phyloP scores from a whole-genome alignment of 805 yeast genomes.

The Barnettozyma botsteinii region DNA sequence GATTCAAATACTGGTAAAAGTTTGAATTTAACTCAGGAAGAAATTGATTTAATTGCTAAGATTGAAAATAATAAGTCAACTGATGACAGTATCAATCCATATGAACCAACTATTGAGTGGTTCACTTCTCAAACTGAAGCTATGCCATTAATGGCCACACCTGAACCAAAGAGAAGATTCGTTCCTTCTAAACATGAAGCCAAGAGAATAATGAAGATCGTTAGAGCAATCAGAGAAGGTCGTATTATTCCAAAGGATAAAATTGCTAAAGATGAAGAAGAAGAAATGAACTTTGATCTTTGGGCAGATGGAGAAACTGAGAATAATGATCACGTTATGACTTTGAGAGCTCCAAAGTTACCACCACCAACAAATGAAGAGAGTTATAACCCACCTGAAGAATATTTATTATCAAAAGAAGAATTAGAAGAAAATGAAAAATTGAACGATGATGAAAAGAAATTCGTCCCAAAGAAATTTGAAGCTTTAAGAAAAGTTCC shows the following conservation, averaged over 20 bases:
- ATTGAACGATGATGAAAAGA: conserved; percentile 61
- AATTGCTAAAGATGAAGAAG: conserved; percentile 44
- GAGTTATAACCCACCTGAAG: conserved; percentile 96
- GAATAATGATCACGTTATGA: conserved; percentile 76
- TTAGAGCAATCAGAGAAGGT: conserved; percentile 94
- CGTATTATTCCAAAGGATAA: conserved; percentile 74
- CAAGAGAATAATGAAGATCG: conserved; percentile 92
- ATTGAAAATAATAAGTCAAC: conserved; percentile 83
- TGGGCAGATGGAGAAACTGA: conserved; percentile 74
- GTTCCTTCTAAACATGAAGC: conserved; percentile 97
- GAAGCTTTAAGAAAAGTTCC: conserved; percentile 85
- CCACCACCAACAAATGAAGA: conserved; percentile 97
- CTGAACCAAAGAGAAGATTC: conserved; percentile 96
- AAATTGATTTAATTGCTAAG: conserved; percentile 79
- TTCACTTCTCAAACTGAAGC: conserved; percentile 77
- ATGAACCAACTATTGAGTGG: conserved; percentile 94
- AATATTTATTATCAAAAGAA: conserved; percentile 75
- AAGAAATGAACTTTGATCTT: conserved; percentile 61
- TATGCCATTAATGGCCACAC: conserved; percentile 90
- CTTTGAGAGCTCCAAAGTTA: conserved; percentile 87
- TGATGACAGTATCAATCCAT: conserved; percentile 75
- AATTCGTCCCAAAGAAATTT: conserved; percentile 78
- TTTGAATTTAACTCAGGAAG: conserved; percentile 79
- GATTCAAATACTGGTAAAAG: conserved; percentile 85
- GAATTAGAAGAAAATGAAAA: conserved; percentile 75